Evolutionary conservation across 129 eudicot species (phyloP).

Genomic region (Helianthus annuus): DNA sequence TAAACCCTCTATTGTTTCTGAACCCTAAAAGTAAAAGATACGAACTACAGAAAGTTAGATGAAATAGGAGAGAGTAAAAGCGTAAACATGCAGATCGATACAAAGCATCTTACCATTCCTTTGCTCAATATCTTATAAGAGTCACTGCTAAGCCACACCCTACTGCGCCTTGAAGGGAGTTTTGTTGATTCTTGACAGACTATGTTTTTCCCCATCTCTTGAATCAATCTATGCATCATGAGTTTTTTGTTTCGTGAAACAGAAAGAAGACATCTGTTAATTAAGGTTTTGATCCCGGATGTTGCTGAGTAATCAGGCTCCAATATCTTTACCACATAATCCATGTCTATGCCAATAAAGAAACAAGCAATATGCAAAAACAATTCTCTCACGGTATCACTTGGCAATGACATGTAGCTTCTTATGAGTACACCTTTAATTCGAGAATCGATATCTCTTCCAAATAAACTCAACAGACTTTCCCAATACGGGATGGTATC

Average conservation of each 20-base stretch:
- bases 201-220: constrained; percentile 35
- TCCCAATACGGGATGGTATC: constrained; percentile 15
- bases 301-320: constrained; percentile 19
- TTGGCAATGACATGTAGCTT: constrained; percentile 21
- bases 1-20: neutral
- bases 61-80: neutral
- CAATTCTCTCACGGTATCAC: constrained; percentile 23
- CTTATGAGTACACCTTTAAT: neutral
- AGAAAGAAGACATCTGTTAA: constrained; percentile 30
- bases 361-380: constrained; percentile 48
- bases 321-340: constrained; percentile 22
- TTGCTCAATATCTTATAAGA: constrained; percentile 27
- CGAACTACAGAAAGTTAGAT: neutral
- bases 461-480: constrained; percentile 23
- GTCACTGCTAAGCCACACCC: constrained; percentile 31
- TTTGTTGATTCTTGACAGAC: constrained; percentile 27
- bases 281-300: constrained; percentile 34
- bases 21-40: neutral
- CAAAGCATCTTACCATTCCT: constrained; percentile 19
- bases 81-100: no score
- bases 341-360: constrained; percentile 32
- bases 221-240: constrained; percentile 38
- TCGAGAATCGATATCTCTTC: neutral
- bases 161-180: constrained; percentile 28
- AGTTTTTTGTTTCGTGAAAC: constrained; percentile 22